Evolutionary conservation across 2,329 filamentous ascomycete species (phyloP), one percentile per base, ranked within the genome.

Genomic region (Chalara sp.): DNA sequence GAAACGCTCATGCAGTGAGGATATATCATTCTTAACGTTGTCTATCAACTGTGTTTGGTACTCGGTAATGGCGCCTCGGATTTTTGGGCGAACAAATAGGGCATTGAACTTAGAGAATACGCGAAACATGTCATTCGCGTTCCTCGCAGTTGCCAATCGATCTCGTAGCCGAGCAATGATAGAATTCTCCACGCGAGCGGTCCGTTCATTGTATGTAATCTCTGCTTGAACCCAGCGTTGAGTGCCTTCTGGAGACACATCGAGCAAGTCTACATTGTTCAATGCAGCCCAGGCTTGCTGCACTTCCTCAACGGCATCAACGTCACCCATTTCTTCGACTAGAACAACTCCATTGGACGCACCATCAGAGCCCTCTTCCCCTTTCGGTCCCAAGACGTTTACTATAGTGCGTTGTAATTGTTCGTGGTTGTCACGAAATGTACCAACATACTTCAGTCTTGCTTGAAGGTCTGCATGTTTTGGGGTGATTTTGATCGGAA

Each of bases 31-130:
- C 68, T 97, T 97, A 62, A 99, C 93, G 61, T 95, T 96, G 62
- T 96, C 91, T 67, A 99, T 96, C 33, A 99, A 83, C 69, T 96
- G 91, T 5, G 92, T 93, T 69, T 99, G 93, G 67, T 99, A 99
- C 71, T 99, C 92, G 42, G 90, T 88, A 63, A 99, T 99, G 50
- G 93, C 95, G 59, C 95, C 91, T 58, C 93, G 86, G 71, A 99
- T 97, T 76, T 99, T 99, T n/a, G 93, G 93, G 53, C 93, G 84
- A 51, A 99, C 92, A 61, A 99, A 95, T 32, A 99, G 83, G 2
- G 93, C 93, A 66, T 99, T 99, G 79, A 99, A 99, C 67, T 97
- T 97, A 48, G 93, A 97, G 68, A 99, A 99, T 55, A 99, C 93
- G 49, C 95, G 87, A 69, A 99, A 99, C 93, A 99, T 99, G 70